Evolutionary conservation across 805 yeast genomes (phyloP), one percentile per base, ranked within the genome.

Genomic region (Yamadazyma endophytica): DNA sequence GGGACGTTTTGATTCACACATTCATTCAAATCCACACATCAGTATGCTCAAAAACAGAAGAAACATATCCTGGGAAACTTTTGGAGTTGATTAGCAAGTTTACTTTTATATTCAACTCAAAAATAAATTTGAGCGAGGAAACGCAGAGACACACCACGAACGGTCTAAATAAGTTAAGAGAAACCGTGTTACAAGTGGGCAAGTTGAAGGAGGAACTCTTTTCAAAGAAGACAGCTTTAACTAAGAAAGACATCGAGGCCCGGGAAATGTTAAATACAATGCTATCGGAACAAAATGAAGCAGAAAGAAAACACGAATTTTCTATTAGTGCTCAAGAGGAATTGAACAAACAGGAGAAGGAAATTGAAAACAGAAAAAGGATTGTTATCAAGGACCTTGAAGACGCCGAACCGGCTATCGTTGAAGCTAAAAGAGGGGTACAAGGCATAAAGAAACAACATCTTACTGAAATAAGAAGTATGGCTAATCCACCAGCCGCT

Each of bases 391-490:
- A 57, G 5, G 90, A 86, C 34, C 64, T 90, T n/a, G 77, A 73
- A 11, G 58, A 65, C 5, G 95, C 89, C 0, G 92, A 87, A 47
- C 96, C 97, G 0, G 81, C 92, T 1, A 81, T 89, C 5, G 34
- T 73, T 3, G 94, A 82, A 40, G 97, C 97, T 0, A 83, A 82
- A 47, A 64, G 73, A 38, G 95, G 96, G 11, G 97, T 90, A n/a
- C 82, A 83, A 43, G 83, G 86, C 45, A 90, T 90, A 39, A 87
- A 88, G 56, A 90, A 90, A 52, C 94, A 85, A 38, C 97, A 90
- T 49, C 64, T 90, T 24, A 84, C 95, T 1, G 97, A 90, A 55
- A 63, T 90, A 17, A 64, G 96, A 48, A 80, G 96, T 9, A 84
- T 90, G 94, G 58, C 75, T 5, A 86, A 86, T 37, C 97, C 97